Conservation (phyloP, 106 monocot species). For the Vanilla planifolia region DNA sequence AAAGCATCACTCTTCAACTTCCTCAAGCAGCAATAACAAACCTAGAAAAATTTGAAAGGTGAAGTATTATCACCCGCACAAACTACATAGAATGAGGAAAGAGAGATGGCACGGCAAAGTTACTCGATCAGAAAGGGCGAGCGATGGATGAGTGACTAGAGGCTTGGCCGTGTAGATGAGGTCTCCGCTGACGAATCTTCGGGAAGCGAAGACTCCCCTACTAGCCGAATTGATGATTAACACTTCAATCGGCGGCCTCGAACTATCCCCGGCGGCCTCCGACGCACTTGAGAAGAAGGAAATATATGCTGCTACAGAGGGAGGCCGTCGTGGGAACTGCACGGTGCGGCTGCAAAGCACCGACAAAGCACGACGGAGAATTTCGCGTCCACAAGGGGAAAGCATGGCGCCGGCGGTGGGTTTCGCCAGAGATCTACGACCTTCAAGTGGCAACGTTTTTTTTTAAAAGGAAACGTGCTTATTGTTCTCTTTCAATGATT, state of each 20-base stretch:
- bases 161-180: conserved; percentile 90
- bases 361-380: not conserved
- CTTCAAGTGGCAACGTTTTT: no score
- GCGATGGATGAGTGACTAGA: conserved; percentile 54
- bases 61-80: not conserved
- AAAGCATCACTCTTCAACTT: conserved; percentile 19
- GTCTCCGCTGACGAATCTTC: conserved; percentile 51
- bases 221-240: conserved; percentile 57
- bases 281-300: not conserved
- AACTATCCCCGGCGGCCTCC: not conserved
- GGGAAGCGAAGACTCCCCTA: conserved; percentile 76
- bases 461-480: no score
- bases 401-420: not conserved
- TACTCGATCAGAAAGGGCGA: conserved; percentile 38
- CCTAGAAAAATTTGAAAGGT: conserved; percentile 26
- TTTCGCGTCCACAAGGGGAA: not conserved
- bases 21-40: conserved; percentile 81
- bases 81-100: not conserved
- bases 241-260: conserved; percentile 64
- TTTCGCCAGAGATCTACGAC: no score
- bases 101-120: not conserved
- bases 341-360: no score
- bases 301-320: not conserved
- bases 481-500: no score
- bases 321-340: not conserved